Conservation (phyloP, 2,329 filamentous ascomycete genomes). For the Acrocalymma vagum region DNA sequence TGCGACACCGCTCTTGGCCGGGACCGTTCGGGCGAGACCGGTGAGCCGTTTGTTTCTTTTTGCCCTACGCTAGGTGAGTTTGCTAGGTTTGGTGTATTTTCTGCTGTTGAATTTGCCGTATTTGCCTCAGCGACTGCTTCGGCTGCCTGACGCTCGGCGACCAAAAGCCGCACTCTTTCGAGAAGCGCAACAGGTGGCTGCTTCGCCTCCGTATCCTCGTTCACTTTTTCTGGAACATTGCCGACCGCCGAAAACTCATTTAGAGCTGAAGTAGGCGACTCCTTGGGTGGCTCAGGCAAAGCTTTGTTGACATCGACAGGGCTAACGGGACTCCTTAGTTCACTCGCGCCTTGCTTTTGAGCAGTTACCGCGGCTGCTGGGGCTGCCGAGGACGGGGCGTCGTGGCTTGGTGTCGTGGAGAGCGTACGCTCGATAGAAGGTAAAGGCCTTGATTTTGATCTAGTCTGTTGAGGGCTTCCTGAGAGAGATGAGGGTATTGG, state of each 20-base stretch:
- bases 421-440: no score
- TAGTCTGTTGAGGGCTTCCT: no score
- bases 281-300: conserved; percentile 25
- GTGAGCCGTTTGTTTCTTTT: conserved; percentile 13
- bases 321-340: conserved; percentile 13
- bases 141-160: conserved; percentile 26
- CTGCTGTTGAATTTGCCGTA: no score
- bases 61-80: conserved; percentile 7
- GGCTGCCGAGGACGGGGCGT: no score
- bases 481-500: no score
- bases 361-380: conserved; percentile 20
- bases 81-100: no score
- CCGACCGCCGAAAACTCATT: conserved; percentile 14
- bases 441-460: no score
- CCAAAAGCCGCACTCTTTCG: conserved; percentile 32
- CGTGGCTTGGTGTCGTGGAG: no score
- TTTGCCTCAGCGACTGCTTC: conserved; percentile 20
- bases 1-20: conserved; percentile 20
- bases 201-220: conserved; percentile 22
- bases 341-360: conserved; percentile 8
- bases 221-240: conserved; percentile 9
- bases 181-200: conserved; percentile 32
- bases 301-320: conserved; percentile 30
- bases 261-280: conserved; percentile 3
- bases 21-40: conserved; percentile 20